Percentiles rank a stretch among this genome's conserved stretches.
Evolutionary conservation across 345 rosid species (phyloP).

Genomic region (Brassica cretica): DNA sequence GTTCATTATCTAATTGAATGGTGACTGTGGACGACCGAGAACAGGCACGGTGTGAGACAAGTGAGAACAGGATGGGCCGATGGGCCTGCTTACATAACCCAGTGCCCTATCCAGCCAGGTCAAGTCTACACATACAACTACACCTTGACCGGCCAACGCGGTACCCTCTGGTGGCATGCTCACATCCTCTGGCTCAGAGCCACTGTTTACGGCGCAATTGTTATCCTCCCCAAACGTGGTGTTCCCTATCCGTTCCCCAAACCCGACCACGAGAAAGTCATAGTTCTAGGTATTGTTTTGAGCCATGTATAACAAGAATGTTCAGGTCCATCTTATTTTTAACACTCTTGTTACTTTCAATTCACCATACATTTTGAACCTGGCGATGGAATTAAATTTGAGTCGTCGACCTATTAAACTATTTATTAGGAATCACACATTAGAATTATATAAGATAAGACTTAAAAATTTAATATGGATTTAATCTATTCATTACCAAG

Average conservation of each 20-base stretch:
- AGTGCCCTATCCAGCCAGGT: slow-evolving; percentile 84
- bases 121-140: slow-evolving; percentile 74
- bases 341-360: background rate
- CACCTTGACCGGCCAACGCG: slow-evolving; percentile 84
- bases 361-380: background rate
- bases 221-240: slow-evolving; percentile 74
- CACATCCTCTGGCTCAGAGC: slow-evolving; percentile 92
- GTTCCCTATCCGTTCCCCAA: slow-evolving; percentile 90
- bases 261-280: slow-evolving; percentile 68
- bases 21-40: background rate
- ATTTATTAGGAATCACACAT: background rate
- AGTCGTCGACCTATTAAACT: background rate
- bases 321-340: background rate
- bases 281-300: slow-evolving; percentile 49
- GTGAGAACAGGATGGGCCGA: slow-evolving; percentile 89
- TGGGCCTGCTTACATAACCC: slow-evolving; percentile 91
- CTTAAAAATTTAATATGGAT: background rate
- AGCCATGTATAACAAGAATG: background rate
- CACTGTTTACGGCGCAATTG: slow-evolving; percentile 81
- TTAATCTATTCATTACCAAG: background rate
- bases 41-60: slow-evolving; percentile 86
- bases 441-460: background rate
- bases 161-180: slow-evolving; percentile 89
- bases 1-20: background rate
- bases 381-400: background rate